Evolutionary conservation across 1,139 yeast genomes (phyloP).

Genomic region (Candida sanyaensis): DNA sequence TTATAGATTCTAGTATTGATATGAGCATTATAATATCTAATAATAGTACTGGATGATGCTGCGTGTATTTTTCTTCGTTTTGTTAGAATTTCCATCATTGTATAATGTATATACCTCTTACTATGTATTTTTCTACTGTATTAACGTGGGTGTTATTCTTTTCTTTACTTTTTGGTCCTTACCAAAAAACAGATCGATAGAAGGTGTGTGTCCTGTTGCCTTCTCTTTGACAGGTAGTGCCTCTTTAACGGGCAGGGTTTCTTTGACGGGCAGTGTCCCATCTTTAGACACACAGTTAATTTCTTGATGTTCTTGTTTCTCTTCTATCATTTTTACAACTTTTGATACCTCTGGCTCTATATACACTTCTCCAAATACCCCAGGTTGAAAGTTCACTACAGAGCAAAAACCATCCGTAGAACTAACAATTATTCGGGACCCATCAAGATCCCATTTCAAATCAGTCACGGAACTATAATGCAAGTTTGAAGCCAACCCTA

Average conservation of each 20-base stretch:
- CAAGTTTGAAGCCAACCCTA: conserved; percentile 74
- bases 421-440: conserved; percentile 69
- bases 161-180: conserved; percentile 34
- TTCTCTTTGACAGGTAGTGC: not conserved
- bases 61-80: not conserved
- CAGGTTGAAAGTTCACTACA: conserved; percentile 51
- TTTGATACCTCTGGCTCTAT: conserved; percentile 3
- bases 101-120: no score
- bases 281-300: not conserved
- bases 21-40: not conserved
- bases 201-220: conserved; percentile 6
- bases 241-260: not conserved
- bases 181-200: conserved; percentile 16
- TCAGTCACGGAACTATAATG: conserved; percentile 92
- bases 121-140: conserved; percentile 15
- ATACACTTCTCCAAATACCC: conserved; percentile 50
- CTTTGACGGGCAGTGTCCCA: not conserved
- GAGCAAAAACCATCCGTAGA: conserved; percentile 96
- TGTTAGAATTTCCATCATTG: not conserved
- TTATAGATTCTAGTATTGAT: not conserved
- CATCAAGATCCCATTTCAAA: conserved; percentile 80
- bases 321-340: conserved; percentile 9
- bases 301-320: not conserved
- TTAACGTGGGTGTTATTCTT: conserved; percentile 47
- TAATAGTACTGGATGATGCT: not conserved